Evolutionary conservation across 2,329 filamentous ascomycete species (phyloP).

Genomic region (Aspergillus awamori): DNA sequence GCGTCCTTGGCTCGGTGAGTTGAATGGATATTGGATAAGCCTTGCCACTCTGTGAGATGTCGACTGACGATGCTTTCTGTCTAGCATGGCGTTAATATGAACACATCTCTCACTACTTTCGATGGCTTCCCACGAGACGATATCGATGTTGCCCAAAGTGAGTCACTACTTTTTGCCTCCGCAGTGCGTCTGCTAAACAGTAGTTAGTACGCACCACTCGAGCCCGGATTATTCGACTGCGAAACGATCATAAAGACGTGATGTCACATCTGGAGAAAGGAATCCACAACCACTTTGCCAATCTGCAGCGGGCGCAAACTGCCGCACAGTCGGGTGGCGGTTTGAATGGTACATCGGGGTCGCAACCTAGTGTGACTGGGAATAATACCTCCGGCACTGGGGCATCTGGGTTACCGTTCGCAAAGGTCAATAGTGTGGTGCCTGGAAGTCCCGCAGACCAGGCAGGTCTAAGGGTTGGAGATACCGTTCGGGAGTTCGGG

Average conservation of each 20-base stretch:
- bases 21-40: background rate
- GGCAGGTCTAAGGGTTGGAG: conserved; percentile 78
- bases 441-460: conserved; percentile 76
- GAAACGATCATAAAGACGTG: conserved; percentile 89
- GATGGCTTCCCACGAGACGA: conserved; percentile 93
- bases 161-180: conserved; percentile 23
- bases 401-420: conserved; percentile 70
- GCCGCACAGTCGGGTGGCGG: conserved; percentile 32
- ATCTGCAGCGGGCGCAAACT: conserved; percentile 58
- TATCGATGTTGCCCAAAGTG: conserved; percentile 93
- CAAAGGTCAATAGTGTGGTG: conserved; percentile 84
- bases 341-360: conserved; percentile 28
- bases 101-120: conserved; percentile 78
- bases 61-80: conserved; percentile 21
- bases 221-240: conserved; percentile 81
- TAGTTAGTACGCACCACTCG: conserved; percentile 83
- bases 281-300: conserved; percentile 90
- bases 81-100: conserved; percentile 94
- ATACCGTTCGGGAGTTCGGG: conserved; percentile 83
- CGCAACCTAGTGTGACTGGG: conserved; percentile 24
- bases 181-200: conserved; percentile 19
- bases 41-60: conserved; percentile 7
- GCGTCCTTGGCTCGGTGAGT: conserved; percentile 83
- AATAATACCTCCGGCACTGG: conserved; percentile 28
- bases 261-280: conserved; percentile 82